These are phyloP conservation scores for Picochlorum sp. DNA, from an alignment of 139 green algal genomes.

Conservation along the genomic window DNA sequence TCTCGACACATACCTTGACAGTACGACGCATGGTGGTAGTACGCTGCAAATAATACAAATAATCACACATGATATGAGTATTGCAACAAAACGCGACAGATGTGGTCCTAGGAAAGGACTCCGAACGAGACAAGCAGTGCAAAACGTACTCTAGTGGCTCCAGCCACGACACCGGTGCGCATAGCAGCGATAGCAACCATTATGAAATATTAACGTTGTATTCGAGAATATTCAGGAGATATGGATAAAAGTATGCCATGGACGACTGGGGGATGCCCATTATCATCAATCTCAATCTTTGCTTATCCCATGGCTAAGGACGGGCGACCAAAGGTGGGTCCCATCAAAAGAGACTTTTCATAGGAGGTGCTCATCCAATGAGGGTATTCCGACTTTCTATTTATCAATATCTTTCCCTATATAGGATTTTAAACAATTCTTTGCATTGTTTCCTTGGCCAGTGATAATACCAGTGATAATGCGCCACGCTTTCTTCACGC, in stretches of 20 bases:
- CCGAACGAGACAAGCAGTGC: not conserved
- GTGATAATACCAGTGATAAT: too few species aligned
- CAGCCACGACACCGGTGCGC: constrained; percentile 4
- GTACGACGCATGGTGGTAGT: constrained; percentile 31
- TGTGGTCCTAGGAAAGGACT: too few species aligned
- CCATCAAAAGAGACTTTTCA: too few species aligned
- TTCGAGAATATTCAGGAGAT: not conserved
- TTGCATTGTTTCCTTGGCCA: too few species aligned
- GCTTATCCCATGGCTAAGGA: too few species aligned
- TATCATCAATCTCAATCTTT: not conserved
- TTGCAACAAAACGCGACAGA: not conserved
- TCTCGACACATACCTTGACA: constrained; percentile 22
- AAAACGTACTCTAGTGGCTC: constrained; percentile 7
- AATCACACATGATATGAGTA: not conserved
- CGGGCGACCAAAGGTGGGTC: too few species aligned
- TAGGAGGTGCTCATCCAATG: too few species aligned
- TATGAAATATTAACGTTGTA: constrained; percentile 7
- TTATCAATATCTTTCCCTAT: too few species aligned
- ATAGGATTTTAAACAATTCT: too few species aligned
- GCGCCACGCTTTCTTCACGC: too few species aligned
- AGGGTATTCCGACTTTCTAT: too few species aligned
- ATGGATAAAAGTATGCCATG: not conserved
- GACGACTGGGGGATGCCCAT: not conserved
- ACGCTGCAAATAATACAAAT: constrained; percentile 19
- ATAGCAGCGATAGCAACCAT: constrained; percentile 7